phyloP scores from a whole-genome alignment of 495 filamentous ascomycete genomes.

The Hypomontagnella submonticulosa region DNA sequence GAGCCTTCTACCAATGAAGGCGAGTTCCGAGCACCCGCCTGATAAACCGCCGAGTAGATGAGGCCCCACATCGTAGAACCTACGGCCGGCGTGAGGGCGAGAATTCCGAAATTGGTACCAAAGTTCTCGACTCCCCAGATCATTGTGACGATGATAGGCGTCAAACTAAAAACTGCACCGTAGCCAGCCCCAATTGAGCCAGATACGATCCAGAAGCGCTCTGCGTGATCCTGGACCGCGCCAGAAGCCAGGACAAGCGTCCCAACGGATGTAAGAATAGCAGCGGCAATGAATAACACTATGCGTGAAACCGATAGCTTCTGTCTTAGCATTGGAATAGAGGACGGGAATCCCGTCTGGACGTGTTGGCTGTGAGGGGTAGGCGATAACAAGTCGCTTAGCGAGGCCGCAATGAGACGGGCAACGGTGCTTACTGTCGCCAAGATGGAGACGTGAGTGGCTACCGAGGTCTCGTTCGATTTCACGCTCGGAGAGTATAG shows the following conservation, averaged over 20 bases:
- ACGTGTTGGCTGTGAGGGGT: conserved; percentile 55
- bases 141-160: conserved; percentile 89
- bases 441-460: conserved; percentile 92
- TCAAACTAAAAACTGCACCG: conserved; percentile 87
- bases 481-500: conserved; percentile 70
- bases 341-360: conserved; percentile 52
- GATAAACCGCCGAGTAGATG: conserved; percentile 84
- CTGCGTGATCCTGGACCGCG: conserved; percentile 69
- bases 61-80: conserved; percentile 88
- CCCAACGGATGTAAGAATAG: conserved; percentile 79
- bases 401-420: conserved; percentile 82
- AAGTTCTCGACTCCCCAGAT: conserved; percentile 99
- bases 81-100: conserved; percentile 86
- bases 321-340: conserved; percentile 47
- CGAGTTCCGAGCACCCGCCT: conserved; percentile 63
- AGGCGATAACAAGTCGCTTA: conserved; percentile 90
- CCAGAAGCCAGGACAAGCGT: conserved; percentile 80
- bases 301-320: conserved; percentile 77
- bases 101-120: conserved; percentile 96
- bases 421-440: conserved; percentile 90
- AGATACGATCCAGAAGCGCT: conserved; percentile 83
- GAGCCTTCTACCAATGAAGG: conserved; percentile 36
- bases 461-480: conserved; percentile 70
- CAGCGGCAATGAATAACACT: conserved; percentile 78
- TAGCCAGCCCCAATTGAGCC: conserved; percentile 88